Evolutionary conservation across 192 early-diverging fungal genomes (phyloP), one percentile per base, ranked within the genome.

Genomic region (Coemansia sp.): DNA sequence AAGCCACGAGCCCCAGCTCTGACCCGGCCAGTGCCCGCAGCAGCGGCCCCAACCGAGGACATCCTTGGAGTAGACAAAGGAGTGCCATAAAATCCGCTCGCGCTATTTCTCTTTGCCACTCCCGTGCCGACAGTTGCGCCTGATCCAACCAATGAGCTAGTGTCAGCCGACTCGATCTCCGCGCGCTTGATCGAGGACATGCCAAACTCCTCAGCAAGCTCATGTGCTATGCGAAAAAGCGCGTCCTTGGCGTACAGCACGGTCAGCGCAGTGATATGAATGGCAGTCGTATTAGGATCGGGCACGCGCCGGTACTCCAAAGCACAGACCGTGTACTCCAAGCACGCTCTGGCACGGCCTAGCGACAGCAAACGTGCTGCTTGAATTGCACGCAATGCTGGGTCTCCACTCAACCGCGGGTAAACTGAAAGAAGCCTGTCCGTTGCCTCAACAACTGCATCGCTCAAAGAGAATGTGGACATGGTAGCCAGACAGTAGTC

Each of bases 151-250:
- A 50, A 33, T 8, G 60, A 60, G 20, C 53, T 40, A 0, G 72
- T 77, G 7, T 83, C 76, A 13, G 69, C n/a, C 2, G 76, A 69
- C 63, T 83, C 80, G n/a, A 74, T 66, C 21, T 83, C 76, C 0
- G 71, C 69, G 6, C 81, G 71, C 58, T 78, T 77, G 3, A 83
- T 66, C 33, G 76, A 71, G 3, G 76, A 78, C 24, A 78, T 66
- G 7, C 81, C 81, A 72, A 83, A 83, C 40, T 83, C 81, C 40
- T 83, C 81, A 0, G 81, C 74, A 9, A 82, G 71, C 59, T 82
- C 79, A 53, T 82, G 79, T 0, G 79, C 74, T 13, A 82, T 70
- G 3, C 79, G 64, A 28, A 82, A 82, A 40, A 82, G 55, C 23
- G 79, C 79, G 1, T 73, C 64, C 20, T 66, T 76, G 26, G 74